Evolutionary conservation across 352 stramenopile species (phyloP), one percentile per base, ranked within the genome.

Genomic region (Globisporangium camurandrum): DNA sequence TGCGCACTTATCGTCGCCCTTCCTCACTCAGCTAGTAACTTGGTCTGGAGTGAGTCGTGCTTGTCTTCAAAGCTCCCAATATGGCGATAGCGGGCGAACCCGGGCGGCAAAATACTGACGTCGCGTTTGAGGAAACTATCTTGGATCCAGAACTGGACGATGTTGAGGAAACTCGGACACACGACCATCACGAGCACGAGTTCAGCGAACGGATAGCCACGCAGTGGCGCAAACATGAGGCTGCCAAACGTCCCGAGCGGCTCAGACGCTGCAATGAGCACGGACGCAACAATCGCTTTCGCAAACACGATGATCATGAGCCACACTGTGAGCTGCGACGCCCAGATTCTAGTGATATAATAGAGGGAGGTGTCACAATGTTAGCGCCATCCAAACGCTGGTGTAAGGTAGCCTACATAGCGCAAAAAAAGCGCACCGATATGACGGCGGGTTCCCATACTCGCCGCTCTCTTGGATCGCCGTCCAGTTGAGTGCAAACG

Each of bases 91-190:
- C 63, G 67, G 19, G 70, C 71, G 61, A 86, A 88, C 48, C 67
- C 61, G 1, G 63, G 64, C 19, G 77, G 68, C 4, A 86, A 34
- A 27, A 84, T 77, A 48, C 69, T 84, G 11, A 79, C 64, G 41
- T 88, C 80, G 20, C 75, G 71, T 61, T 91, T 91, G 37, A 91
- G 71, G 50, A 88, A 91, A 45, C 71, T 89, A 54, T 89, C 76
- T 57, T 91, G 80, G 56, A 91, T 87, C 81, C 80, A 92, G 56
- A 92, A 89, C 62, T 92, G 78, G 45, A 87, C 69, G 23, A 89
- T 59, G 59, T 92, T 92, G 44, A 92, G 66, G 56, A 92, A 88
- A 49, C 70, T 88, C n/a, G 78, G 81, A 46, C 76, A 88, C 36
- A 88, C 66, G 45, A 92, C 68, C 78, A 92, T 87, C 17, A 92